phyloP scores from a whole-genome alignment of 2,329 filamentous ascomycete species.

The Pseudogymnoascus sp. region DNA sequence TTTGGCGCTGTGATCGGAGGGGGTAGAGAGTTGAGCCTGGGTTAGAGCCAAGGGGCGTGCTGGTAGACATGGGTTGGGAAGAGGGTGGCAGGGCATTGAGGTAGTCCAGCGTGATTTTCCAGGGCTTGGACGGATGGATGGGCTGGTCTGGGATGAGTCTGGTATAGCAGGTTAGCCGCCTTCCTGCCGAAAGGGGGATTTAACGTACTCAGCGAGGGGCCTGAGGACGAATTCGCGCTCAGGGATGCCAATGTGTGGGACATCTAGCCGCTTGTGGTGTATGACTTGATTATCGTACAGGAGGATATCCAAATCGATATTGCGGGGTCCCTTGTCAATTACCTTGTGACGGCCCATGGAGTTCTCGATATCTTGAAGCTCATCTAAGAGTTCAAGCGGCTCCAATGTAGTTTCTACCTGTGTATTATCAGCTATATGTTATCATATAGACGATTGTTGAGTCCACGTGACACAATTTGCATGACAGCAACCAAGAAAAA shows the following conservation, averaged over 20 bases:
- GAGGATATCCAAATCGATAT: conserved; percentile 89
- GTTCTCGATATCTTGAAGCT: conserved; percentile 76
- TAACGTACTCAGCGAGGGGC: conserved; percentile 66
- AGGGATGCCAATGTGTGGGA: conserved; percentile 77
- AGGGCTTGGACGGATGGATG: conserved; percentile 44
- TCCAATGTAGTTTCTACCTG: conserved; percentile 73
- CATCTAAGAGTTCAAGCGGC: conserved; percentile 68
- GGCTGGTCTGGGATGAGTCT: conserved; percentile 49
- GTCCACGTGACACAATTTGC: not conserved
- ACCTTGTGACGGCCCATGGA: conserved; percentile 71
- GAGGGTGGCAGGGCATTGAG: conserved; percentile 48
- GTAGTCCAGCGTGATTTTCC: conserved; percentile 53
- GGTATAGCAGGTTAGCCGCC: conserved; percentile 12
- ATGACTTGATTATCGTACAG: conserved; percentile 65
- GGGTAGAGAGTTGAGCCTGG: conserved; percentile 47
- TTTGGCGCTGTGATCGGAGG: conserved; percentile 44
- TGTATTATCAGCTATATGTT: conserved; percentile 12
- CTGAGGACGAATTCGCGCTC: conserved; percentile 92
- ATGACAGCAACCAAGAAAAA: not conserved
- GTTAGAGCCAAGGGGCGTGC: conserved; percentile 43
- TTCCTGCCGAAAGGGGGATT: not conserved
- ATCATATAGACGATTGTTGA: not conserved
- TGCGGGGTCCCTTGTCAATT: conserved; percentile 87
- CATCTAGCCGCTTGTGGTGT: conserved; percentile 61
- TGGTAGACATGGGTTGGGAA: conserved; percentile 44